Conservation (phyloP, 2,329 filamentous ascomycete species). For the Trichoderma cornu-damae region DNA sequence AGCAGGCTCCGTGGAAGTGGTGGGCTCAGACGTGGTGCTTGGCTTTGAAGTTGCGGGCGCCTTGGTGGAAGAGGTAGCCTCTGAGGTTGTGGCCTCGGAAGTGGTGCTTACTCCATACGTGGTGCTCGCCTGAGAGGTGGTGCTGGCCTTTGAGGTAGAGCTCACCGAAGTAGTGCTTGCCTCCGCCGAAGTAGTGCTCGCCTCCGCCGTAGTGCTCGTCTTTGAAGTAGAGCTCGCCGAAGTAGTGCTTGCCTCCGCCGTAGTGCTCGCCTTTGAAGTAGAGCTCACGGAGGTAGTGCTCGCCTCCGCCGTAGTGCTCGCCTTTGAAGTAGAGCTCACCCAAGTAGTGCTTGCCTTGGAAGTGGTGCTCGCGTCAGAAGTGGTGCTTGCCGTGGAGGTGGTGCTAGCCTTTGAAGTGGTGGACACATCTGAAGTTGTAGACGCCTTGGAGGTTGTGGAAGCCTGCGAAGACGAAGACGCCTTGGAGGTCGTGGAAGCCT, state of each 20-base stretch:
- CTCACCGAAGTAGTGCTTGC: background rate
- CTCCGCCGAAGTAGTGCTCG: background rate
- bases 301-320: background rate
- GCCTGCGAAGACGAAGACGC: background rate
- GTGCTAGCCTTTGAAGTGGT: background rate
- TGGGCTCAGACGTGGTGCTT: slow-evolving; percentile 2
- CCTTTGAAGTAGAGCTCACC: background rate
- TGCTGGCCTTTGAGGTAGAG: background rate
- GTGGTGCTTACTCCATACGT: background rate
- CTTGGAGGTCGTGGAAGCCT: background rate
- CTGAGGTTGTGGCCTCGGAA: background rate
- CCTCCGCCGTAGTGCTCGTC: background rate
- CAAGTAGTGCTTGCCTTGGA: background rate
- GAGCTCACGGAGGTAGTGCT: background rate
- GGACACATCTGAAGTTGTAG: background rate
- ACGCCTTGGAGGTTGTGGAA: background rate
- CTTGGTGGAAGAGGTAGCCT: background rate
- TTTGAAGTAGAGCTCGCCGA: background rate
- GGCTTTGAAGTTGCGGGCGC: background rate
- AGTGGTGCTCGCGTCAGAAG: background rate
- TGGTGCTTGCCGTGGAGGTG: background rate
- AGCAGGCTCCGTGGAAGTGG: background rate
- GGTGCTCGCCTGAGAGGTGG: background rate
- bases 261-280: background rate
- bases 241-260: background rate